Conservation (phyloP, 768 basidiomycete genomes). For the Trichaptum fuscoviolaceum region DNA sequence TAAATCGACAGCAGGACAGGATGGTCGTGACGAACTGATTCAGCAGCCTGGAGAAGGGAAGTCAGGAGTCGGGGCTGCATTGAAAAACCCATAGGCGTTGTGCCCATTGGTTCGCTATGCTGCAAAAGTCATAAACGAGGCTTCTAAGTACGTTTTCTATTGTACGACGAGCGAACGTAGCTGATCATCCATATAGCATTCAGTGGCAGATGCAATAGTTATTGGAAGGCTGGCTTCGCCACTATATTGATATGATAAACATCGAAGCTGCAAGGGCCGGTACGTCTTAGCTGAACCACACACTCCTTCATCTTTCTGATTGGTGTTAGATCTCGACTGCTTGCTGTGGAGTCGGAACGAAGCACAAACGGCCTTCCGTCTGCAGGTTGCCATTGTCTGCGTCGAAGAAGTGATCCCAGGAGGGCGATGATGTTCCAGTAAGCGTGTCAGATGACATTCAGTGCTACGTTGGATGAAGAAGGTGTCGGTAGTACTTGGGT, state of each 20-base stretch:
- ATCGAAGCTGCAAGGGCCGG: conserved; percentile 96
- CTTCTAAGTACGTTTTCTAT: conserved; percentile 75
- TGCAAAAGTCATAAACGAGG: conserved; percentile 98
- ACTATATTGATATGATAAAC: conserved; percentile 99
- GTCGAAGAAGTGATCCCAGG: no score
- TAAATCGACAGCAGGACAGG: conserved; percentile 94
- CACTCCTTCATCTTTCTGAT: no score
- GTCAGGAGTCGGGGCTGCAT: conserved; percentile 71
- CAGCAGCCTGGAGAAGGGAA: conserved; percentile 95
- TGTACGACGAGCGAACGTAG: background rate
- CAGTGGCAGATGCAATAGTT: conserved; percentile 92
- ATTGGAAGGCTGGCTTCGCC: conserved; percentile 90
- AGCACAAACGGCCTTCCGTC: no score
- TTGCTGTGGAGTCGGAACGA: no score
- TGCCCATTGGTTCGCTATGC: conserved; percentile 99
- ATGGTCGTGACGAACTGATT: conserved; percentile 99
- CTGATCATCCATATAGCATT: conserved; percentile 44
- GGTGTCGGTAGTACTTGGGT: no score
- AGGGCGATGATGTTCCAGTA: no score
- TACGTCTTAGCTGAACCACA: no score
- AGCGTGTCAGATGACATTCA: no score
- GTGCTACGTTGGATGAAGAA: no score
- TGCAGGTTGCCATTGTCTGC: no score
- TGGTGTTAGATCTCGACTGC: no score
- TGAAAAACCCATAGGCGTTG: conserved; percentile 95